Conservation (phyloP, 306 rosid genomes). For the Ammopiptanthus mongolicus region DNA sequence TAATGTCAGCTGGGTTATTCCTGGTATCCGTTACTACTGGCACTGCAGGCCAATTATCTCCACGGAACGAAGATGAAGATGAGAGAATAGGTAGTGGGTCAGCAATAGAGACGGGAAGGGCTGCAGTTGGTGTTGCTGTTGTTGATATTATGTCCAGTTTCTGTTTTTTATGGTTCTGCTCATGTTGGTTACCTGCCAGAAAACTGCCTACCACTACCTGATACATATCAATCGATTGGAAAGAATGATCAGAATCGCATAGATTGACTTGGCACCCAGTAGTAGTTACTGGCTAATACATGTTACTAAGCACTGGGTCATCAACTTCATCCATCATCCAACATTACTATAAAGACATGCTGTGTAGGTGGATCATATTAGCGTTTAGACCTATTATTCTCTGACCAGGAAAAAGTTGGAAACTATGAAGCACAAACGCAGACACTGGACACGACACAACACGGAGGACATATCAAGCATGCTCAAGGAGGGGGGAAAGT, state of each 20-base stretch:
- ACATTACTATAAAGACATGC: background rate
- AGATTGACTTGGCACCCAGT: background rate
- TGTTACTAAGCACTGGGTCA: background rate
- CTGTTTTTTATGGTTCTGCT: slow-evolving; percentile 74
- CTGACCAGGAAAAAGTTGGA: background rate
- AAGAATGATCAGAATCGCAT: slow-evolving; percentile 1
- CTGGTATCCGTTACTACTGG: slow-evolving; percentile 42
- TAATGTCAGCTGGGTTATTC: slow-evolving; percentile 65
- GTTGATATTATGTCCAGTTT: slow-evolving; percentile 52
- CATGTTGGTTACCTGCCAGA: slow-evolving; percentile 86
- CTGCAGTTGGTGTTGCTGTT: slow-evolving; percentile 42
- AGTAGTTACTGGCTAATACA: background rate
- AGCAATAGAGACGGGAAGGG: slow-evolving; percentile 56
- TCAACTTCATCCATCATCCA: background rate
- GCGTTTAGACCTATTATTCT: background rate
- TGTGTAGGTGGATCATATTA: background rate
- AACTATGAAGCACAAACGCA: too few species aligned
- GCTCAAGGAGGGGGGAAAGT: too few species aligned
- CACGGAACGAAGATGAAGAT: slow-evolving; percentile 51
- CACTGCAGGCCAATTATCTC: slow-evolving; percentile 67
- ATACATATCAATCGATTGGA: slow-evolving; percentile 16
- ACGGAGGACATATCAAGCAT: too few species aligned
- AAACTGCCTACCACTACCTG: slow-evolving; percentile 97
- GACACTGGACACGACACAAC: too few species aligned
- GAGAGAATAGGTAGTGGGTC: slow-evolving; percentile 52